A percentile compares a stretch with the other conserved stretches of the same genome.
Conservation (phyloP, 345 rosid genomes). For the Salix udensis region DNA sequence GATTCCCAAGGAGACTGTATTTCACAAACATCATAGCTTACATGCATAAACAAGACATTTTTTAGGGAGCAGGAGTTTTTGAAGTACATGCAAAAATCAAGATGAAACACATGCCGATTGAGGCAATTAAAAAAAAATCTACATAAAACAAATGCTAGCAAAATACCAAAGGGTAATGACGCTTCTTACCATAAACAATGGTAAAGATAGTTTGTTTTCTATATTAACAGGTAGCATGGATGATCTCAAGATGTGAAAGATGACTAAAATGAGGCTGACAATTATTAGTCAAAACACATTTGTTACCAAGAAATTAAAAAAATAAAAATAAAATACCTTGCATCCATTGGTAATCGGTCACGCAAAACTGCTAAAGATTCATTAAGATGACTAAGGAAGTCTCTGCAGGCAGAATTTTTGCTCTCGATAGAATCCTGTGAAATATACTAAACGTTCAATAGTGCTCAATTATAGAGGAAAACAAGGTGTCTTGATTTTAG, state of each 20-base stretch:
- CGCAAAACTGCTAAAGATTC: conserved; percentile 71
- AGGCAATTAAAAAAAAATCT: no score
- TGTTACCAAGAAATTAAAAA: not conserved
- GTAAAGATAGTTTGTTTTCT: not conserved
- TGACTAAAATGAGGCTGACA: not conserved
- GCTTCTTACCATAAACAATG: not conserved
- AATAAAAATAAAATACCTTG: conserved; percentile 44
- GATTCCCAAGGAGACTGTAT: no score
- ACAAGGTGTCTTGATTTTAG: not conserved
- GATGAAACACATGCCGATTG: no score
- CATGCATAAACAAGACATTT: no score
- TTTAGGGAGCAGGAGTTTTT: no score
- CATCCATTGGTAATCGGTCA: conserved; percentile 60
- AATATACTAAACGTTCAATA: conserved; percentile 15
- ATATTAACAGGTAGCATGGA: not conserved
- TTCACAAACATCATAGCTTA: no score
- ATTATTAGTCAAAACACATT: not conserved
- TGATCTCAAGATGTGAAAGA: not conserved
- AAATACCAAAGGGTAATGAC: not conserved
- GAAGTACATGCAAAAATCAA: no score
- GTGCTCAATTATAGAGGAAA: not conserved
- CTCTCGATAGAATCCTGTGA: conserved; percentile 69
- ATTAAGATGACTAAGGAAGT: conserved; percentile 54
- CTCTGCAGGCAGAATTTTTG: conserved; percentile 57
- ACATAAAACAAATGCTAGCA: no score